Base-by-base conservation (phyloP, 176 grass and related monocot genomes). In the Juncus effusus region DNA sequence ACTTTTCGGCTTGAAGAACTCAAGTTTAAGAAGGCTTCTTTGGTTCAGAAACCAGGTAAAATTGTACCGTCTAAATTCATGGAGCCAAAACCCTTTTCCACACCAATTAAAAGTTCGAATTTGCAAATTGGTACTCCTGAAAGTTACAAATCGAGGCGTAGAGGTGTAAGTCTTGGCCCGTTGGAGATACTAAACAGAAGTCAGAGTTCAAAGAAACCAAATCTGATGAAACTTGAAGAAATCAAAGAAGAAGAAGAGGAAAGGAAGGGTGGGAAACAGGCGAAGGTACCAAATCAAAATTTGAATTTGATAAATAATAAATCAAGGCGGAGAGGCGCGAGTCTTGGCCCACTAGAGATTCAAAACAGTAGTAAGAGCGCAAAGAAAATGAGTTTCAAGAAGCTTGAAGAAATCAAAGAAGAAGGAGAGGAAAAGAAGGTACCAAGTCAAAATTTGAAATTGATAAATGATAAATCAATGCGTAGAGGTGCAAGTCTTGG, bases 281-380 rank as follows among this genome's bases (percentile, higher is more conserved):
- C 5, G 36, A 64, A 11, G 61, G 3, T 16, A 7, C 61, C 76
- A 72, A 54, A 4, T 76, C 76, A 52, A 83, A 76, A 73, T 72
- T 76, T 54, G 9, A 53, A 38, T 13, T 70, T 1, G 74, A 55
- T 7, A 76, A 64, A 35, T 38, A 2, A 42, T 44, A 45, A 41
- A 5, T 36, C 37, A 14, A 51, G 47, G 16, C 66, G 72, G 36
- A 64, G 73, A 59, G 77, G 80, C 75, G 55, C 70, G 2, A 99
- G 93, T 61, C 85, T 97, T 4, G 93, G 93, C 0, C 85, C 93
- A 0, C 9, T 86, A 76, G 88, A 92, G 80, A 97, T 97, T 54
- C 88, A 84, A 44, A 16, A 79, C 9, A 77, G 77, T 61, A 66
- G 36, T 76, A 65, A 42, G 9, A 44, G 55, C 47, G 76, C 62